Evolutionary conservation across 1,284 basidiomycete species (phyloP).

Genomic region (Retiboletus flavoniger): DNA sequence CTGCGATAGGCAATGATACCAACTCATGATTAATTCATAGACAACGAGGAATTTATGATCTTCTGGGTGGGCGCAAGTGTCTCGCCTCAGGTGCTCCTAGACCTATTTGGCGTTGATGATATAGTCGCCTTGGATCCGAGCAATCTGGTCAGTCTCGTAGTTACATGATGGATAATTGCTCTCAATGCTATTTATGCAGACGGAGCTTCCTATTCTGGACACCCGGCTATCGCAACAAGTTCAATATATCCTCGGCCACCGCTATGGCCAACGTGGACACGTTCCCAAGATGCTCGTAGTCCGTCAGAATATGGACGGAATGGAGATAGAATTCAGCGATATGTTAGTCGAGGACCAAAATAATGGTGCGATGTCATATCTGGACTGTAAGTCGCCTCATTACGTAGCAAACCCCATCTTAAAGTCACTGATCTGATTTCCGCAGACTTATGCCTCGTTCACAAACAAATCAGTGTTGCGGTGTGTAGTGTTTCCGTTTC

Average conservation of each 20-base stretch:
- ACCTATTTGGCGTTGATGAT: slow-evolving; percentile 86
- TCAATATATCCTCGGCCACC: slow-evolving; percentile 77
- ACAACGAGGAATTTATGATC: slow-evolving; percentile 89
- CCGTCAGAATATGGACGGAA: slow-evolving; percentile 90
- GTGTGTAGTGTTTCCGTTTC: slow-evolving; percentile 42
- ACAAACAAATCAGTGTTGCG: slow-evolving; percentile 59
- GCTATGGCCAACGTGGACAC: slow-evolving; percentile 62
- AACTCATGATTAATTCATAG: slow-evolving; percentile 42
- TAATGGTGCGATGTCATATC: slow-evolving; percentile 88
- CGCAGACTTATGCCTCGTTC: slow-evolving; percentile 52
- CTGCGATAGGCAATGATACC: slow-evolving; percentile 18
- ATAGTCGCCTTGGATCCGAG: slow-evolving; percentile 71
- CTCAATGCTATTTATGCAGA: slow-evolving; percentile 42
- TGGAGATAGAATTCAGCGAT: slow-evolving; percentile 96
- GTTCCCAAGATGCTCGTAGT: slow-evolving; percentile 74
- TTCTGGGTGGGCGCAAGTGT: slow-evolving; percentile 89
- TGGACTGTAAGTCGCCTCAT: slow-evolving; percentile 66
- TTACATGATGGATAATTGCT: background rate
- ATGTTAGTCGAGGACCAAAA: slow-evolving; percentile 97
- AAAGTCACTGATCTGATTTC: slow-evolving; percentile 36
- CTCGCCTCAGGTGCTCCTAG: slow-evolving; percentile 79
- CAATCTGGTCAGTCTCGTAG: slow-evolving; percentile 55
- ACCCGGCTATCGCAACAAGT: slow-evolving; percentile 84
- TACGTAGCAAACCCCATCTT: slow-evolving; percentile 10
- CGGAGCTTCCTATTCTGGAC: slow-evolving; percentile 69